Base-by-base conservation (phyloP, 1,139 yeast species). In the Yamadazyma atmosphaerica region DNA sequence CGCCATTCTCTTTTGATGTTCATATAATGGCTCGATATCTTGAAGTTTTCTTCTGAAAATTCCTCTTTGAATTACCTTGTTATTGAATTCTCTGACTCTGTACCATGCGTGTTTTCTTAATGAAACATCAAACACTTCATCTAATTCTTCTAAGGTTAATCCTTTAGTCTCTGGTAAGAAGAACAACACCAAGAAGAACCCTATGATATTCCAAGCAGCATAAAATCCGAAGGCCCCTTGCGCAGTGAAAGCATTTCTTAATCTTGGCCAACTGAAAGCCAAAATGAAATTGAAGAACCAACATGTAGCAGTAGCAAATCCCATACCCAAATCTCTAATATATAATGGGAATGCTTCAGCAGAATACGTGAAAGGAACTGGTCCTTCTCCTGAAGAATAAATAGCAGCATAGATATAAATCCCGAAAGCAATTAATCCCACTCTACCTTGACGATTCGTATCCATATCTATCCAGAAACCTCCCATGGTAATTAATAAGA, bases 181-280 rank as follows among this genome's bases (percentile, higher is more conserved):
- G 74, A 83, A 79, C 41, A 81, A 63, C 3, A 81, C 87, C 56
- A 82, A 51, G 62, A 81, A 77, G 67, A 81, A 85, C 0, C 94
- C 94, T 39, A 83, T 67, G 37, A 84, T 55, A 57, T 87, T 87
- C 92, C 95, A 86, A 10, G 85, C 96, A 1, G 95, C 96, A 54
- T 86, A 87, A 74, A 83, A 87, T 10, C 92, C 88, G 60, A 88
- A 88, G 2, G 95, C 95, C 57, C 96, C 96, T 45, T 83, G 86
- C 2, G 88, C 76, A 38, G 78, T 79, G 63, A 87, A 81, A 0
- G 86, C 81, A 36, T 65, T 74, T 45, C 77, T 63, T 55, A 88
- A 63, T 31, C 86, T 68, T 27, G 95, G 95, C 92, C 94, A 87
- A 1, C 95, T 83, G 45, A 86, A 74, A 9, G 95, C 86, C 43